phyloP scores from a whole-genome alignment of 2,329 filamentous ascomycete species.

The Trichoderma endophyticum region DNA sequence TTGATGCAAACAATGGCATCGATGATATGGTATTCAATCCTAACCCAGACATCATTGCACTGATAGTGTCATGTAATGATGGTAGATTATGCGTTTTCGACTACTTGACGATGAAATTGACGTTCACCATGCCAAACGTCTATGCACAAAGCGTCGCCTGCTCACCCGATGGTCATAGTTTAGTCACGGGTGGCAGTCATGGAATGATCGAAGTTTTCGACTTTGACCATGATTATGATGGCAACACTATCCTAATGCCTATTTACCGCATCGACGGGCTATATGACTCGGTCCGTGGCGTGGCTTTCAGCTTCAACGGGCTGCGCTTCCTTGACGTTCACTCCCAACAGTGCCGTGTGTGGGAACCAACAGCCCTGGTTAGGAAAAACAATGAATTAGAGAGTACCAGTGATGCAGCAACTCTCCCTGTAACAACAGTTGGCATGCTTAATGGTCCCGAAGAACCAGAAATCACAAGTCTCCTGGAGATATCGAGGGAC shows the following conservation, averaged over 20 bases:
- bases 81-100: conserved; percentile 3
- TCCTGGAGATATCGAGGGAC: neutral
- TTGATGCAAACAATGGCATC: conserved; percentile 6
- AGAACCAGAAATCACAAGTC: neutral
- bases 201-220: neutral
- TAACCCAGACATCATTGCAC: neutral
- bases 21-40: conserved; percentile 3
- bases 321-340: neutral
- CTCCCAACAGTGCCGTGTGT: neutral
- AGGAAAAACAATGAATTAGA: neutral
- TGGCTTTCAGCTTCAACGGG: neutral
- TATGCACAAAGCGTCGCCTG: neutral
- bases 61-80: neutral
- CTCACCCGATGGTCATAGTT: neutral
- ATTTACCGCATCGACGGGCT: neutral
- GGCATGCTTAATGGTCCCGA: neutral
- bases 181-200: neutral
- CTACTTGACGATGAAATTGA: neutral
- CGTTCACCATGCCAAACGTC: neutral
- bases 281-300: neutral
- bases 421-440: neutral
- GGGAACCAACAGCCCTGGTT: neutral
- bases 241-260: neutral
- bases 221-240: neutral
- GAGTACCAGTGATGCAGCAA: neutral